A percentile compares a stretch with the other conserved stretches of the same genome.
phyloP scores from a whole-genome alignment of 768 basidiomycete genomes.

The Leccinum obscurum region DNA sequence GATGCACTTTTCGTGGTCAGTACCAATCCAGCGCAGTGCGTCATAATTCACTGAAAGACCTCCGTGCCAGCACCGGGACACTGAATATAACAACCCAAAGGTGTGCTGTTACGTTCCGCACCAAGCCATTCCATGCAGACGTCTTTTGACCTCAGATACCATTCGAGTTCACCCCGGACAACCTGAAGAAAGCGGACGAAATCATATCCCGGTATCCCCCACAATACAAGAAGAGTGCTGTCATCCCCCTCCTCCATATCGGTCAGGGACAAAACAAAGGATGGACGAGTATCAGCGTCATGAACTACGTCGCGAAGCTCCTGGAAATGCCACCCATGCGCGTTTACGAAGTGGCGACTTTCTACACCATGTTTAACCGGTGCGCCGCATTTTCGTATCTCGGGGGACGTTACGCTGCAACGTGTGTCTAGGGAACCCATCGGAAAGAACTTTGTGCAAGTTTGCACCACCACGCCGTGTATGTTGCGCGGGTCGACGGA shows the following conservation, averaged over 20 bases:
- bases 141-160: constrained; percentile 59
- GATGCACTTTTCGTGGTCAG: constrained; percentile 88
- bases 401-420: background rate
- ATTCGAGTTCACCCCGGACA: constrained; percentile 82
- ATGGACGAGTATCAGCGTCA: constrained; percentile 97
- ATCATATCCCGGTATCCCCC: constrained; percentile 93
- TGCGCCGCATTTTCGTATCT: constrained; percentile 34
- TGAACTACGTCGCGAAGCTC: constrained; percentile 96
- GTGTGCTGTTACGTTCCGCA: constrained; percentile 37
- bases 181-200: constrained; percentile 81
- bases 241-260: constrained; percentile 94
- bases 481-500: constrained; percentile 92
- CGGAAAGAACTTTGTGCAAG: constrained; percentile 91
- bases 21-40: constrained; percentile 21
- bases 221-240: constrained; percentile 98
- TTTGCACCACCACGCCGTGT: constrained; percentile 99
- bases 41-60: constrained; percentile 15
- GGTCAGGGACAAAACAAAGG: constrained; percentile 98
- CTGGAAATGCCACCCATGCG: constrained; percentile 97
- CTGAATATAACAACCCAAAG: constrained; percentile 90
- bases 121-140: constrained; percentile 1
- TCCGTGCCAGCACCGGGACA: constrained; percentile 82
- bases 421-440: constrained; percentile 74
- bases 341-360: constrained; percentile 98
- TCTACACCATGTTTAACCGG: constrained; percentile 99